Evolutionary conservation across 2,329 filamentous ascomycete species (phyloP), one percentile per base, ranked within the genome.

Genomic region (Aspergillus versicolor): DNA sequence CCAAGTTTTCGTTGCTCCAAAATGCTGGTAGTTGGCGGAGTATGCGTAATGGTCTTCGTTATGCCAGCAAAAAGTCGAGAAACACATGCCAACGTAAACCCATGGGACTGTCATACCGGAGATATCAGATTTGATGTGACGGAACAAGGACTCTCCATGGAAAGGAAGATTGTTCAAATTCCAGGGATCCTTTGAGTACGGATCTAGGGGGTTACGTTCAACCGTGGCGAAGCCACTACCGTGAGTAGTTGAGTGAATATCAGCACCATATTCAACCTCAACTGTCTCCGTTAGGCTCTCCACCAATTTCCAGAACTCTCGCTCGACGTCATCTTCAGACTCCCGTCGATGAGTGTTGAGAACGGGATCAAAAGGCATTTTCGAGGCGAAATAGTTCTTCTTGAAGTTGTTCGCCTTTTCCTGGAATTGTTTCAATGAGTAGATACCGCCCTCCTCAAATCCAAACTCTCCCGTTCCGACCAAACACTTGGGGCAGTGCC

Each of bases 21-120:
- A 96, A 68, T 99, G 94, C 72, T 99, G 94, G 67, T 97, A 99
- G 65, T 99, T 99, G 52, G 94, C 90, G 0, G 94, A 99, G 71
- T 97, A 99, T 2, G 94, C 89, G 71, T 96, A 97, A 70, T 99
- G 94, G 68, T 99, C 94, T 70, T 99, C 94, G 62, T 96, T 97
- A 73, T 99, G 94, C 94, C 94, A 99, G 75, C 94, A 99, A 70
- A 99, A 99, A 0, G 94, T 97, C 0, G 94, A 99, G 72, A 99
- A 99, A 40, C 96, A 95, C 94, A 99, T 99, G 60, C 94, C 94
- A 4, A 99, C 94, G 70, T 99, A 99, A 3, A 99, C 86, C 94
- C 94, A 99, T 0, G 94, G 94, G 7, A 99, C 93, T 0, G 94
- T 99, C 94, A 99, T 99, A 38, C 94, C 94, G 2, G 94, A 97